Conservation (phyloP, 2,329 filamentous ascomycete genomes). For the Beauveria scarabaeidicola region DNA sequence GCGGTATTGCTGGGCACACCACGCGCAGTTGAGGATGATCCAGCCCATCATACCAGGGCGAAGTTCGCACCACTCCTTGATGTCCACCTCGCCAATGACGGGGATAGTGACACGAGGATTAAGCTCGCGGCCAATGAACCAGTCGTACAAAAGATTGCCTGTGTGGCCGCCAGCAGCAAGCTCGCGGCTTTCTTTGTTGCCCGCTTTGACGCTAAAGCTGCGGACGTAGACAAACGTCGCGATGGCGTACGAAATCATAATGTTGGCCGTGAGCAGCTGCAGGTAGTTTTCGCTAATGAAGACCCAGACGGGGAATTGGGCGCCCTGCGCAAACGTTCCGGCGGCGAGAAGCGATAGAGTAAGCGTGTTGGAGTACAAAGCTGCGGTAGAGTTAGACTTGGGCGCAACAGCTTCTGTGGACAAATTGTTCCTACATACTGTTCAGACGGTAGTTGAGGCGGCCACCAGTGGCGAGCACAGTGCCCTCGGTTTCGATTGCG, state of each 20-base stretch:
- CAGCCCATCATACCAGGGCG: conserved; percentile 88
- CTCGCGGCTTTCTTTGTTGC: conserved; percentile 63
- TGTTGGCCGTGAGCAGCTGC: conserved; percentile 74
- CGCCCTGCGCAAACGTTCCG: conserved; percentile 68
- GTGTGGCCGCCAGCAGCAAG: conserved; percentile 73
- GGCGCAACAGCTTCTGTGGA: not conserved
- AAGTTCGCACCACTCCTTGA: conserved; percentile 84
- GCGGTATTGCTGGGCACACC: conserved; percentile 80
- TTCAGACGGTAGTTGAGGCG: conserved; percentile 77
- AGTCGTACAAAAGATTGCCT: conserved; percentile 87
- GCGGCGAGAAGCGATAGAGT: conserved; percentile 63
- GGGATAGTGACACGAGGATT: conserved; percentile 79
- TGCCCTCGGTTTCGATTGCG: conserved; percentile 62
- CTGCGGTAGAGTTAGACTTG: conserved; percentile 33
- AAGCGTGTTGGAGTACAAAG: conserved; percentile 65
- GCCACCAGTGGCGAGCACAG: conserved; percentile 60
- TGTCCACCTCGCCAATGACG: conserved; percentile 74
- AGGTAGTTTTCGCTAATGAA: conserved; percentile 89
- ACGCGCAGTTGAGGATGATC: conserved; percentile 77
- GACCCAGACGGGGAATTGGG: conserved; percentile 80
- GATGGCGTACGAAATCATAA: conserved; percentile 64
- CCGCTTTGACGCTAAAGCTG: conserved; percentile 74
- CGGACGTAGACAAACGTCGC: conserved; percentile 72
- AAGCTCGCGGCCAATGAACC: conserved; percentile 91
- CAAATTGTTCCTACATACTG: conserved; percentile 34